Percentiles rank a stretch among this genome's conserved stretches.
These are phyloP conservation scores for Apiospora koreana DNA, from an alignment of 2,329 filamentous ascomycete genomes.

Conservation along the genomic window DNA sequence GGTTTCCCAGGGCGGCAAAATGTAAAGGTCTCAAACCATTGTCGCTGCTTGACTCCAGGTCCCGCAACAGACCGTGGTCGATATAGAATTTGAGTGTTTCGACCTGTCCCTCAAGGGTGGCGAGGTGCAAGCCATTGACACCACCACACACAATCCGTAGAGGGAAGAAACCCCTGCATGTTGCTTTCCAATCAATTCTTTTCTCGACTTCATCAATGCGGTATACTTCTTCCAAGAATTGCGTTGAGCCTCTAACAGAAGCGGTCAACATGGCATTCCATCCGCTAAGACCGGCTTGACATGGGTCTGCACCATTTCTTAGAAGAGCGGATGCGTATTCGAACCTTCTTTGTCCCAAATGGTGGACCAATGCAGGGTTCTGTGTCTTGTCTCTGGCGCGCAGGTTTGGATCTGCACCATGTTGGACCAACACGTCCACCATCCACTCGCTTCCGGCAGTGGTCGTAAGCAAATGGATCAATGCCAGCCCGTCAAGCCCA, in stretches of 20 bases:
- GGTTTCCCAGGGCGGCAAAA: not conserved
- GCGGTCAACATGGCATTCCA: not conserved
- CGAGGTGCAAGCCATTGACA: not conserved
- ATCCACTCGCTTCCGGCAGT: not conserved
- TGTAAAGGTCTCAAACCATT: not conserved
- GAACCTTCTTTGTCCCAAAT: not conserved
- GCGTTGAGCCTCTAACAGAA: not conserved
- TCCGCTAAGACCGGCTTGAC: accelerated
- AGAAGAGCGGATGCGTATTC: not conserved
- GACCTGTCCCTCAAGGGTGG: not conserved
- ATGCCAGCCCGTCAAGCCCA: not conserved
- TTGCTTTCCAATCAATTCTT: not conserved
- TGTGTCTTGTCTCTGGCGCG: accelerated
- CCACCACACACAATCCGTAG: too few relatives aligned
- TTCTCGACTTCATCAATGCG: not conserved
- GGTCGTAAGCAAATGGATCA: not conserved
- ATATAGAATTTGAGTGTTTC: not conserved
- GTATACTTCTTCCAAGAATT: not conserved
- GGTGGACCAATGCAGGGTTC: not conserved
- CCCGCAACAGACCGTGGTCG: not conserved
- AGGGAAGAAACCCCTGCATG: not conserved
- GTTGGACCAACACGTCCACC: not conserved
- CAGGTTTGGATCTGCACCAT: not conserved
- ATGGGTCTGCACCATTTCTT: not conserved
- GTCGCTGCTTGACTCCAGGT: not conserved